Conservation (phyloP, 495 filamentous ascomycete species). For the Xylaria scruposa region DNA sequence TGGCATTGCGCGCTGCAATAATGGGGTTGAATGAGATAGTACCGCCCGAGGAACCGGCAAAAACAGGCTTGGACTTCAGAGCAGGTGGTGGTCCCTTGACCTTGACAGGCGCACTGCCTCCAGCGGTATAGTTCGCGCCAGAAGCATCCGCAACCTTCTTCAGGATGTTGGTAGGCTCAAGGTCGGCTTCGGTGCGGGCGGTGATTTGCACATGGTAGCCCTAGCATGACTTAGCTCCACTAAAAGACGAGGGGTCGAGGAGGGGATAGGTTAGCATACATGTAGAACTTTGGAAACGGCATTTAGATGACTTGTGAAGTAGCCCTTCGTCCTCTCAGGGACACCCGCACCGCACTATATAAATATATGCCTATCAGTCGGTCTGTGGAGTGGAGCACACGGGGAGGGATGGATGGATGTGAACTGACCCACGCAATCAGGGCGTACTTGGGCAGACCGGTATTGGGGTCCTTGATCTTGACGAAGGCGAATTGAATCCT, state of each 20-base stretch:
- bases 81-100: slow-evolving; percentile 68
- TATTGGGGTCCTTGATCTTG: slow-evolving; percentile 95
- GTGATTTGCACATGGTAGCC: slow-evolving; percentile 98
- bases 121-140: slow-evolving; percentile 87
- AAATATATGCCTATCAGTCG: slow-evolving; percentile 46
- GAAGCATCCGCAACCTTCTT: slow-evolving; percentile 96
- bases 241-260: slow-evolving; percentile 36
- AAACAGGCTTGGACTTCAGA: slow-evolving; percentile 84
- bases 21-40: slow-evolving; percentile 71
- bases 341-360: slow-evolving; percentile 86
- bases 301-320: slow-evolving; percentile 92
- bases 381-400: slow-evolving; percentile 1
- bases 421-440: slow-evolving; percentile 79
- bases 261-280: slow-evolving; percentile 53
- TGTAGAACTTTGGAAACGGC: slow-evolving; percentile 90
- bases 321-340: slow-evolving; percentile 96
- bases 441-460: slow-evolving; percentile 86
- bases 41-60: slow-evolving; percentile 74
- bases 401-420: slow-evolving; percentile 47
- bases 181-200: slow-evolving; percentile 85
- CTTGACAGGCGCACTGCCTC: slow-evolving; percentile 55
- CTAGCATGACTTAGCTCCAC: slow-evolving; percentile 36
- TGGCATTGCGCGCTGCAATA: slow-evolving; percentile 56
- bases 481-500: slow-evolving; percentile 96
- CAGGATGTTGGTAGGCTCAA: slow-evolving; percentile 85